Conservation (phyloP, 1,139 yeast genomes). For the Taphrina flavorubra region DNA sequence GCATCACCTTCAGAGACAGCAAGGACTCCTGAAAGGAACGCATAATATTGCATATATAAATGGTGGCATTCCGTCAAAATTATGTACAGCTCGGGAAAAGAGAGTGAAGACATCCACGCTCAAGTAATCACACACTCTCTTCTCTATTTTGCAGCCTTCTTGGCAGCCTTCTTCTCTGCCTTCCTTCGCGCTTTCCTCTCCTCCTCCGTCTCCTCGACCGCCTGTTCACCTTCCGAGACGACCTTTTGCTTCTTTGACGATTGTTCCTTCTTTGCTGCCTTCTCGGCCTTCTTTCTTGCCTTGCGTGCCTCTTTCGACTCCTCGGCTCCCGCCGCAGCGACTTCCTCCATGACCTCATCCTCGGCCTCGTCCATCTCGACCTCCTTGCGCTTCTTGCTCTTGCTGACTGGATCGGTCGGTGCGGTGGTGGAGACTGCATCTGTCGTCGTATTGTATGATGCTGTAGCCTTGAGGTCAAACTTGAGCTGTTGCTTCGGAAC, state of each 20-base stretch:
- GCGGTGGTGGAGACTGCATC: slow-evolving; percentile 60
- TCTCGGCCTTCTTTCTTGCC: slow-evolving; percentile 48
- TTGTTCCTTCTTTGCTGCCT: slow-evolving; percentile 45
- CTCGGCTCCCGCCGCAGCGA: slow-evolving; percentile 52
- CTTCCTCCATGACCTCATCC: slow-evolving; percentile 46
- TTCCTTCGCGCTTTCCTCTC: slow-evolving; percentile 45
- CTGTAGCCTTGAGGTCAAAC: slow-evolving; percentile 80
- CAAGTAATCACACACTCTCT: neutral
- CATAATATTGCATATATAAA: slow-evolving; percentile 8
- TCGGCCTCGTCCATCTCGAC: slow-evolving; percentile 48
- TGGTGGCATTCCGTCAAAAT: neutral
- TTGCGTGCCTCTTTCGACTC: slow-evolving; percentile 52
- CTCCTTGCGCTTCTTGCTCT: slow-evolving; percentile 49
- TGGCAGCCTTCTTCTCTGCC: slow-evolving; percentile 39
- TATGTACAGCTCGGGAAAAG: slow-evolving; percentile 11
- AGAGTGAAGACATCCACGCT: neutral
- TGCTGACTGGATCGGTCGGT: slow-evolving; percentile 47
- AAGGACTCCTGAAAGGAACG: no score
- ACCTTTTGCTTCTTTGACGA: slow-evolving; percentile 48
- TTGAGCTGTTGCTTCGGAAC: slow-evolving; percentile 59
- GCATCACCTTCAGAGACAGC: no score
- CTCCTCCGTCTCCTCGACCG: slow-evolving; percentile 47
- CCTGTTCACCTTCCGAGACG: slow-evolving; percentile 46
- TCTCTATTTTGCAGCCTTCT: slow-evolving; percentile 30
- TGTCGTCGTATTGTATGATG: slow-evolving; percentile 93